A percentile compares a stretch with the other conserved stretches of the same genome.
phyloP scores from a whole-genome alignment of 306 rosid species.

The Biancaea sappan region DNA sequence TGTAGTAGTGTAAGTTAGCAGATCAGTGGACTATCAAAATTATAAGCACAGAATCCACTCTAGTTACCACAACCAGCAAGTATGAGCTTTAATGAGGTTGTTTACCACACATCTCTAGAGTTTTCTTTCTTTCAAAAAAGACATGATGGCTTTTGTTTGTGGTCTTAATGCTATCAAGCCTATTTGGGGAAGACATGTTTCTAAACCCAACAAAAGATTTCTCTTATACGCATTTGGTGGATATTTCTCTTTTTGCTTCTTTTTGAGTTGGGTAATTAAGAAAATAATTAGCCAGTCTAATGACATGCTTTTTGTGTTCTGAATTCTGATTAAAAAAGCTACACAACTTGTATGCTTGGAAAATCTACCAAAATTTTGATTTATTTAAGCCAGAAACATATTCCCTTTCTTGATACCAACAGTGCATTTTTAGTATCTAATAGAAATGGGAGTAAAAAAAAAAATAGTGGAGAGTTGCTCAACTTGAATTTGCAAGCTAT shows the following conservation, averaged over 20 bases:
- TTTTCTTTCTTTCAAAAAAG: too few species aligned
- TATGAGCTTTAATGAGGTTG: not conserved
- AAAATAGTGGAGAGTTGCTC: constrained; percentile 16
- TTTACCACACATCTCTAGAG: not conserved
- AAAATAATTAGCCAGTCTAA: constrained; percentile 2
- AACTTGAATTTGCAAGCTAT: constrained; percentile 14
- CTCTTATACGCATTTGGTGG: constrained; percentile 2
- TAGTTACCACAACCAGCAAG: not conserved
- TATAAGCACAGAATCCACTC: not conserved
- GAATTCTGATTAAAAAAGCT: constrained; percentile 5
- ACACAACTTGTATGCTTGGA: not conserved
- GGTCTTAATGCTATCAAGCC: too few species aligned
- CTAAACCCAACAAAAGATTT: not conserved
- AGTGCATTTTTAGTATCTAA: constrained; percentile 14
- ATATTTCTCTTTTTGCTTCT: constrained; percentile 14
- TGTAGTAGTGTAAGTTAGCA: not conserved
- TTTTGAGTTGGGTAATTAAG: constrained; percentile 5
- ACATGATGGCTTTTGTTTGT: too few species aligned
- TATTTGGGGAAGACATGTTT: constrained; percentile 12
- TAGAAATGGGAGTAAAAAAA: constrained; percentile 12
- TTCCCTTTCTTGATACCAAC: constrained; percentile 1
- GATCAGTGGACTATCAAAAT: not conserved
- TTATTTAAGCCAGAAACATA: constrained; percentile 6
- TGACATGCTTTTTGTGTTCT: constrained; percentile 21
- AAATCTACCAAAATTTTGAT: not conserved